Percentiles rank a stretch among this genome's conserved stretches.
These are phyloP conservation scores for Schizophyllum commune DNA, from an alignment of 1,284 basidiomycete genomes.

Conservation along the genomic window DNA sequence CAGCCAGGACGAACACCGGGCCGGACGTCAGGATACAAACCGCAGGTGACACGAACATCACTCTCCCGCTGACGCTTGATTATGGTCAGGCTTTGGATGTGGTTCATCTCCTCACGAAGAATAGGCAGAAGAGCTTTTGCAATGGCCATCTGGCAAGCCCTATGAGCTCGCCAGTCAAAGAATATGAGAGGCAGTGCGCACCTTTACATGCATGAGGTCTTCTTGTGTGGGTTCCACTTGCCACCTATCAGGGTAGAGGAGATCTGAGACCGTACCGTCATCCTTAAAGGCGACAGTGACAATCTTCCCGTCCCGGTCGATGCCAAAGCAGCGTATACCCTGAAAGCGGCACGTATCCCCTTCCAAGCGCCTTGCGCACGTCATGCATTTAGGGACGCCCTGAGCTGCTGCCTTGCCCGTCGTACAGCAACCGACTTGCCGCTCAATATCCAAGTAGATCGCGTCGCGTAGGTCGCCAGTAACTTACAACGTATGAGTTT, in stretches of 20 bases:
- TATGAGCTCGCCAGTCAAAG: slow-evolving; percentile 8
- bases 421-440: slow-evolving; percentile 75
- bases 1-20: slow-evolving; percentile 3
- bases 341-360: slow-evolving; percentile 79
- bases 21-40: slow-evolving; percentile 34
- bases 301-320: slow-evolving; percentile 47
- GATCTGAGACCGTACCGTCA: slow-evolving; percentile 42
- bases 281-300: slow-evolving; percentile 58
- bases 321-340: slow-evolving; percentile 65
- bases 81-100: slow-evolving; percentile 53
- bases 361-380: slow-evolving; percentile 75
- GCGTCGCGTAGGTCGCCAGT: too few relatives aligned
- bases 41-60: slow-evolving; percentile 77
- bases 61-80: slow-evolving; percentile 70
- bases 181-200: slow-evolving; percentile 19
- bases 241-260: slow-evolving; percentile 64
- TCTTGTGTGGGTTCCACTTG: slow-evolving; percentile 43
- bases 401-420: slow-evolving; percentile 65
- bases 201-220: slow-evolving; percentile 56
- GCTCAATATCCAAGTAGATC: too few relatives aligned
- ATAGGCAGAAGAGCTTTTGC: slow-evolving; percentile 64
- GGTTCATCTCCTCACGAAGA: slow-evolving; percentile 61
- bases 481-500: too few relatives aligned
- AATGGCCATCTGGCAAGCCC: slow-evolving; percentile 36
- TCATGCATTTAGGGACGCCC: slow-evolving; percentile 71